phyloP scores from a whole-genome alignment of 306 rosid genomes.

The Pterocarpus macrocarpus region DNA sequence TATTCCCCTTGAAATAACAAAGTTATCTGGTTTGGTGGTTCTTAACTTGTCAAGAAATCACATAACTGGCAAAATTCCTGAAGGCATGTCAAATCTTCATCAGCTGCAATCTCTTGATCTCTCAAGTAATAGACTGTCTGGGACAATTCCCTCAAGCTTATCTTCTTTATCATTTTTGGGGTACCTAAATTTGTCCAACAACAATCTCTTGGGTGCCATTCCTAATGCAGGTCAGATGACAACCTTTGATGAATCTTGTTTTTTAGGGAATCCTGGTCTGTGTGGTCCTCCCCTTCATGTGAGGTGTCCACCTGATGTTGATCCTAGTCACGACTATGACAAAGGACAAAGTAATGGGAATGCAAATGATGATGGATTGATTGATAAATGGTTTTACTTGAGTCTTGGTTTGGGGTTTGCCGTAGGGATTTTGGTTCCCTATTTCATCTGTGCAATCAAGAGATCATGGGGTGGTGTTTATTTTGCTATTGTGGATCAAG shows the following conservation, averaged over 20 bases:
- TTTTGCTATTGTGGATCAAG: slow-evolving; percentile 47
- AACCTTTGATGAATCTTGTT: slow-evolving; percentile 51
- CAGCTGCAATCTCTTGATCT: slow-evolving; percentile 59
- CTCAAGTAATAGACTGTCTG: slow-evolving; percentile 50
- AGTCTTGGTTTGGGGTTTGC: slow-evolving; percentile 66
- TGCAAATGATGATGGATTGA: slow-evolving; percentile 14
- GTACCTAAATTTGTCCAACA: slow-evolving; percentile 52
- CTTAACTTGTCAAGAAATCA: slow-evolving; percentile 57
- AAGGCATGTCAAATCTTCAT: slow-evolving; percentile 47
- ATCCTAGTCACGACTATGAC: background rate
- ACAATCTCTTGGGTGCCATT: slow-evolving; percentile 49
- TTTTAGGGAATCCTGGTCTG: slow-evolving; percentile 56
- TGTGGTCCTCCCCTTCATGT: slow-evolving; percentile 56
- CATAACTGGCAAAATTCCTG: slow-evolving; percentile 51
- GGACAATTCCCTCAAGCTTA: slow-evolving; percentile 54
- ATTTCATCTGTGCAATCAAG: slow-evolving; percentile 45
- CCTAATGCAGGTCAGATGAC: slow-evolving; percentile 51
- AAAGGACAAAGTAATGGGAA: background rate
- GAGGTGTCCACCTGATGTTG: slow-evolving; percentile 35
- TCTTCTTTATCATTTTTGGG: slow-evolving; percentile 54
- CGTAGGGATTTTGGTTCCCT: slow-evolving; percentile 53
- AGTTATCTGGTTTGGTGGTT: slow-evolving; percentile 50
- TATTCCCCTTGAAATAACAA: slow-evolving; percentile 54
- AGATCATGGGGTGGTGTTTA: slow-evolving; percentile 54
- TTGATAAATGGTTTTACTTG: slow-evolving; percentile 59